Base-by-base conservation (phyloP, 2,329 filamentous ascomycete genomes). In the Achaetomium macrosporum region DNA sequence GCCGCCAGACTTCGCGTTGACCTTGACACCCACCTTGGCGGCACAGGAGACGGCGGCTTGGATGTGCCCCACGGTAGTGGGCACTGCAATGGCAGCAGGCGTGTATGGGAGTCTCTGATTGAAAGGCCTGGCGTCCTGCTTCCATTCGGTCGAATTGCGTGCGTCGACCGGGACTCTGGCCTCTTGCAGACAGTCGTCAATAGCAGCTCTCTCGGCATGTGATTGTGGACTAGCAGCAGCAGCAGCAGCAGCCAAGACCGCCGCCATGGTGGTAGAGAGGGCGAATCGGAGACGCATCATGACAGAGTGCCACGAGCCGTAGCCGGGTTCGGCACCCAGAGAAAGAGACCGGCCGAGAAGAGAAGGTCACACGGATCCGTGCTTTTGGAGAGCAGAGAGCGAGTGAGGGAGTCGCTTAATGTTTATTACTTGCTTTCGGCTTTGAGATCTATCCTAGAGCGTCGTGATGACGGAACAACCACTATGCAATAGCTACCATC, bases 1-100 rank as follows among this genome's bases (percentile, higher is more conserved):
- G 2, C 76, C 77, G 33, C 76, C 77, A 37, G 71, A 71, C 56
- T 73, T 74, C 30, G 76, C 69, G 44, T 71, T 73, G 10, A 77
- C 74, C 61, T 74, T 76, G 50, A 76, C 59, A 7, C 66, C 65
- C 25, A 65, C 62, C 55, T 69, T 59, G 16, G 63, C 64, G 19
- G 73, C 76, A 56, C 76, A 79, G 7, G 65, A 61, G 8, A 80
- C 73, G 11, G 74, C 73, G 45, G 70, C 69, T 39, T 72, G 71
- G 12, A 78, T 68, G 47, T 78, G 71, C 50, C 71, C 64, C 17
- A 67, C 63, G 7, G 69, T 73, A 7, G 63, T 69, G 1, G 76
- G 73, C 5, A 71, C 62, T 0, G 73, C 71, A 19, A 79, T 71
- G 11, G 71, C 71, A 6, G 65, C 66, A 0, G 76, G 76, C 15